Base-by-base conservation (phyloP, 257 asterid species). In the Eustoma russellianum region DNA sequence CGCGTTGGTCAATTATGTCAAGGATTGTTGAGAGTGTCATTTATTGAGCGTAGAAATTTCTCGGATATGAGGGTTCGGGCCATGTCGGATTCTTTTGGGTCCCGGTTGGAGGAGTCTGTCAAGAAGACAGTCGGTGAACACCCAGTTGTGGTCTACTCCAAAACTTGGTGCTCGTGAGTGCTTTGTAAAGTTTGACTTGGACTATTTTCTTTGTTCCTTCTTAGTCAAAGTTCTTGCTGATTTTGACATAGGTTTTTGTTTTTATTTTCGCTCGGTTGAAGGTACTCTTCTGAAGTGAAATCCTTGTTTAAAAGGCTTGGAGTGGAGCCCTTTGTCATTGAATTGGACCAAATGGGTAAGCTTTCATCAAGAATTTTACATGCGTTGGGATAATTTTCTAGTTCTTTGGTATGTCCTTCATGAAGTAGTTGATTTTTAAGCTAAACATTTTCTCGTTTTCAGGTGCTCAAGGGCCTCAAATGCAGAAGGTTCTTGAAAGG, bases 141-240 rank as follows among this genome's bases (percentile, higher is more conserved):
- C 61, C 92, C 96, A 24, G 89, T 91, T 44, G 98, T 91, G 5
- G 92, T 91, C 43, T 91, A 91, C 74, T 87, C 98, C 73, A 91
- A 91, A 71, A 74, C 90, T 45, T 83, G 95, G 94, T 91, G 98
- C 52, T 79, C 95, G 98, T 91, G 53, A 70, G 98, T 82, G 6
- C 15, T 38, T 38, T 9, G 55, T 34, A 28, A 47, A 6, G 17
- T 18, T 34, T 57, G 33, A 10, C 9, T 19, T 13, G 14, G 11
- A 8, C 28, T 44, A 7, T 15, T 43, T 16, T 1, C 11, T 17
- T 43, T 49, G 35, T 17, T 41, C 0, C 47, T 17, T 1, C 8
- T 34, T 50, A 7, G 28, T 48, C 13, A 3, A 34, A 6, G 33
- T 15, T 9, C 3, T 44, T 19, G 4, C 19, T 56, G 28, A 12